phyloP scores from a whole-genome alignment of 106 monocot genomes.

The Dactylorhiza incarnata region DNA sequence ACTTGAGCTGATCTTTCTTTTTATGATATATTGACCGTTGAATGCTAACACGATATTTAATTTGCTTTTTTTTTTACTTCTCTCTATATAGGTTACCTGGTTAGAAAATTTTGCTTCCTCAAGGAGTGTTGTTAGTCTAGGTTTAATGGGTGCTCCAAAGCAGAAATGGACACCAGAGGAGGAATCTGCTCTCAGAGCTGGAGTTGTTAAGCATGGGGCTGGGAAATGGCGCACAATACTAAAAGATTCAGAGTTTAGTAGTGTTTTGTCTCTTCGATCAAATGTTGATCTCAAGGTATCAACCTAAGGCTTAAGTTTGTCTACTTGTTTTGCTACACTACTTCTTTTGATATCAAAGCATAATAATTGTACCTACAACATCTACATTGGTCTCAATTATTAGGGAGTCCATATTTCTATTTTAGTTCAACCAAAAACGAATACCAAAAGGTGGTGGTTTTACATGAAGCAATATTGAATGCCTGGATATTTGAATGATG shows the following conservation, averaged over 20 bases:
- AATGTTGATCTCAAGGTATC: slow-evolving; percentile 91
- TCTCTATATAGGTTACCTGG: slow-evolving; percentile 1
- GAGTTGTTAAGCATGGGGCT: slow-evolving; percentile 62
- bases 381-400: not conserved
- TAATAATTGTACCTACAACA: not conserved
- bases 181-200: slow-evolving; percentile 72
- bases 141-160: slow-evolving; percentile 70
- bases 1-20: not conserved
- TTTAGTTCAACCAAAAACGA: not conserved
- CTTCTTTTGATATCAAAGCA: not conserved
- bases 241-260: slow-evolving; percentile 74
- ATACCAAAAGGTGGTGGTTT: not conserved
- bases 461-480: not conserved
- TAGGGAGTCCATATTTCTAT: not conserved
- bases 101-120: not conserved
- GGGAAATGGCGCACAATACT: slow-evolving; percentile 84
- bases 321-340: not conserved
- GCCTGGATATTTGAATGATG: not conserved
- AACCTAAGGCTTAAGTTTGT: not conserved
- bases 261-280: slow-evolving; percentile 44
- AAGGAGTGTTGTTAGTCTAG: not conserved
- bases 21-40: not conserved
- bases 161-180: slow-evolving; percentile 79
- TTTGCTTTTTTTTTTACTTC: not conserved
- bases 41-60: not conserved